Conservation (phyloP, 805 yeast genomes). For the Saccharomycopsis babjevae region DNA sequence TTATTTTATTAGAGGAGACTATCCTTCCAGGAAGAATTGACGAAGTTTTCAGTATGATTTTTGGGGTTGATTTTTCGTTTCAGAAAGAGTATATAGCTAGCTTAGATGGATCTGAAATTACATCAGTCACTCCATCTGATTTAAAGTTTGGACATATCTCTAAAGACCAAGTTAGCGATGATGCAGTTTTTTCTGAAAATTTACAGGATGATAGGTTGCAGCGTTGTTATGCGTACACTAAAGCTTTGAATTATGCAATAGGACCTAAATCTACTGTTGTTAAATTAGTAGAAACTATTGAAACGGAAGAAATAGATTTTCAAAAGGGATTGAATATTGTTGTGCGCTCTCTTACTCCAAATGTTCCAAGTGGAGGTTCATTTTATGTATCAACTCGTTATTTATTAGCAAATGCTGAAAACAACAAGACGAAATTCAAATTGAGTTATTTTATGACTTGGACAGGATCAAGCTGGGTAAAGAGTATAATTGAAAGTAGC, state of each 20-base stretch:
- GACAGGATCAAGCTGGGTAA: constrained; percentile 90
- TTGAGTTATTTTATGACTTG: constrained; percentile 76
- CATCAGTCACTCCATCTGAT: constrained; percentile 14
- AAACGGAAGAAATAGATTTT: constrained; percentile 36
- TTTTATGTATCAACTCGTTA: constrained; percentile 70
- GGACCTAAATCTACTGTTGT: constrained; percentile 91
- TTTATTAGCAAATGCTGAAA: constrained; percentile 62
- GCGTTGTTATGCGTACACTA: constrained; percentile 55
- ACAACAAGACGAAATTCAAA: constrained; percentile 47
- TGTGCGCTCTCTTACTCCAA: constrained; percentile 70
- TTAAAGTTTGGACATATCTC: constrained; percentile 24
- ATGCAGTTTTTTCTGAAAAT: constrained; percentile 27
- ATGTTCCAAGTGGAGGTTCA: constrained; percentile 85
- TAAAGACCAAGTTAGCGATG: constrained; percentile 22
- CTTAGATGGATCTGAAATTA: constrained; percentile 29
- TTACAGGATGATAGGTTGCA: constrained; percentile 33
- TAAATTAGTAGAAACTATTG: constrained; percentile 47
- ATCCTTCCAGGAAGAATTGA: constrained; percentile 68
- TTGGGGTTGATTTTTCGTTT: constrained; percentile 45
- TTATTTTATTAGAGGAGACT: constrained; percentile 39
- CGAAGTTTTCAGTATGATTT: constrained; percentile 54
- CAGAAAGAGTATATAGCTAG: constrained; percentile 31
- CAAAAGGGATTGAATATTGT: constrained; percentile 48
- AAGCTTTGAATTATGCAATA: constrained; percentile 67
- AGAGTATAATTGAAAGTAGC: constrained; percentile 78